Percentiles rank a stretch among this genome's conserved stretches.
Conservation (phyloP, 2,329 filamentous ascomycete genomes). For the Xylariaceae sp. region DNA sequence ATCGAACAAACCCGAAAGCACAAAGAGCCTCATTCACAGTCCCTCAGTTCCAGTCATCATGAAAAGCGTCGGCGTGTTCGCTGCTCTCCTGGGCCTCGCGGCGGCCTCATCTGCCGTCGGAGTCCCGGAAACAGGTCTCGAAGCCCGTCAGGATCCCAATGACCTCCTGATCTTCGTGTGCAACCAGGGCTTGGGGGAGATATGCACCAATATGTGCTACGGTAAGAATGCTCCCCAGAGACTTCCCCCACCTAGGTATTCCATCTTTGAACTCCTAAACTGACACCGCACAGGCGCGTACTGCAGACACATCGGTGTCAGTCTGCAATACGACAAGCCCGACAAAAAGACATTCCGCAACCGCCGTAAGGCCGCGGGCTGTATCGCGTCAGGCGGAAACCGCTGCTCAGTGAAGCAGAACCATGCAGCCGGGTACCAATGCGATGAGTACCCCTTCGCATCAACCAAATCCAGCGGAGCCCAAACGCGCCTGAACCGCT, state of each 20-base stretch:
- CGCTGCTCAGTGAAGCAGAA: constrained; percentile 5
- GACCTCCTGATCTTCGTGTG: neutral
- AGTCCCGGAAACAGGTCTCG: neutral
- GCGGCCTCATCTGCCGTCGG: neutral
- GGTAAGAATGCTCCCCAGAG: neutral
- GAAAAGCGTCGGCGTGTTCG: neutral
- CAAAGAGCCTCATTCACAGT: no score
- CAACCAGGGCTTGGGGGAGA: neutral
- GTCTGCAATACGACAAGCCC: neutral
- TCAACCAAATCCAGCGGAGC: neutral
- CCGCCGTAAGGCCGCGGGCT: constrained; percentile 3
- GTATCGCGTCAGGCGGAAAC: constrained; percentile 6
- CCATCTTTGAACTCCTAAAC: neutral
- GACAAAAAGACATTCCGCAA: neutral
- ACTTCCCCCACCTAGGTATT: no score
- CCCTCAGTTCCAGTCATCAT: neutral
- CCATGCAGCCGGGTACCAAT: neutral
- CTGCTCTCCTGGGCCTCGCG: neutral
- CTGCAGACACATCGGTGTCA: no score
- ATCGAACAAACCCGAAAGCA: no score
- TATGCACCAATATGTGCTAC: constrained; percentile 2
- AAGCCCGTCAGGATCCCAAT: neutral
- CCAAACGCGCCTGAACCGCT: constrained; percentile 1
- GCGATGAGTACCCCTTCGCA: no score
- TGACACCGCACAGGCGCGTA: no score